These are phyloP conservation scores for Ustilago esculenta DNA, from an alignment of 1,284 basidiomycete genomes.

Conservation along the genomic window DNA sequence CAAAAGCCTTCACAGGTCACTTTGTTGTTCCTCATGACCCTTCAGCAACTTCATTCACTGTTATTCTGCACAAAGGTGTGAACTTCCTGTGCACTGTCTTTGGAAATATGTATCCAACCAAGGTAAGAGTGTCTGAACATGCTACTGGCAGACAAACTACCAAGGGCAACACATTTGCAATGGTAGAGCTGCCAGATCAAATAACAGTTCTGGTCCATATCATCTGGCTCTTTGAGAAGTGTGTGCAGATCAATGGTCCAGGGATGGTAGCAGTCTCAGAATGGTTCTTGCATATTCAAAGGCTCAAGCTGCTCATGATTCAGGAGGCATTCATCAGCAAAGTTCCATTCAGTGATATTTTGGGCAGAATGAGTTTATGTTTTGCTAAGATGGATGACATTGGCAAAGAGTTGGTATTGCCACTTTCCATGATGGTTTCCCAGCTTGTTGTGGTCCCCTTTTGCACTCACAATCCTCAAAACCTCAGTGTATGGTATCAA, in stretches of 20 bases:
- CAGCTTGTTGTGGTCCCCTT: neutral
- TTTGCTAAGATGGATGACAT: neutral
- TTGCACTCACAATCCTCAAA: neutral
- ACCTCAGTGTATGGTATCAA: neutral
- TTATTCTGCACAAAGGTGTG: neutral
- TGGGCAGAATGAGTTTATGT: neutral
- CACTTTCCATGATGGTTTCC: neutral
- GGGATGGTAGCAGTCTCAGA: neutral
- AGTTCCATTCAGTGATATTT: neutral
- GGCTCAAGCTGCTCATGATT: neutral
- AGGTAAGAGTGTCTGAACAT: neutral
- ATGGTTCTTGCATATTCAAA: neutral
- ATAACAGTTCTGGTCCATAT: neutral
- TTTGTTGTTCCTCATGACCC: neutral
- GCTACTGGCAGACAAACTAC: neutral
- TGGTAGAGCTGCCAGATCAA: neutral
- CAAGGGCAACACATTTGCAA: neutral
- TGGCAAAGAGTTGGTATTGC: neutral
- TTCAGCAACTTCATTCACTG: neutral
- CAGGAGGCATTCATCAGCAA: neutral
- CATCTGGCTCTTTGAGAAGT: slow-evolving; percentile 1
- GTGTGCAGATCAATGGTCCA: neutral
- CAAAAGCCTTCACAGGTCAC: neutral
- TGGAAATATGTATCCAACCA: neutral
- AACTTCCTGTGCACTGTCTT: neutral